These are phyloP conservation scores for Carex parvula DNA, from an alignment of 176 grass and related monocot species.

Conservation along the genomic window DNA sequence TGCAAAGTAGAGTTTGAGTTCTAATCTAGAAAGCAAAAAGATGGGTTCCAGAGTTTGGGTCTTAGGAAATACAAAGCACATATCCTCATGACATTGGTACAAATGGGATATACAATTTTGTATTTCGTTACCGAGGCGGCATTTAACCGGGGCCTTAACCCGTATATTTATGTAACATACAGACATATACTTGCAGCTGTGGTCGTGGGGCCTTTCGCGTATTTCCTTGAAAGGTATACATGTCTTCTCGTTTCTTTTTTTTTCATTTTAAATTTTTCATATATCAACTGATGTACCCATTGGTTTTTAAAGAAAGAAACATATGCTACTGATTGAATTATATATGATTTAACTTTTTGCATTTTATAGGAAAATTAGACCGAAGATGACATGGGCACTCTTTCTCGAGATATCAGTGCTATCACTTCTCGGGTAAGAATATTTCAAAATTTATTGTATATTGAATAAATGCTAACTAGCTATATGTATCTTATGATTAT, in stretches of 20 bases:
- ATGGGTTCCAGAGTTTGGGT: conserved; percentile 3
- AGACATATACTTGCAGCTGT: conserved; percentile 53
- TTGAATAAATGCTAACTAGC: background rate
- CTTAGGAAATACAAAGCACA: conserved; percentile 53
- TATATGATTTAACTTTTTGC: background rate
- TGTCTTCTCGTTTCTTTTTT: background rate
- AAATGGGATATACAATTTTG: conserved; percentile 81
- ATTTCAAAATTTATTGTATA: background rate
- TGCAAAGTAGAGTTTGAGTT: background rate
- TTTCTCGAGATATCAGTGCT: conserved; percentile 72
- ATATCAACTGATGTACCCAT: background rate
- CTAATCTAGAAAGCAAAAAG: background rate
- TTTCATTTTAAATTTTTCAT: background rate
- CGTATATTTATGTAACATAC: conserved; percentile 75
- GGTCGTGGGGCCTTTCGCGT: conserved; percentile 59
- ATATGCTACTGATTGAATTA: background rate
- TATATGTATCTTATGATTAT: background rate
- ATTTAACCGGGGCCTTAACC: conserved; percentile 68
- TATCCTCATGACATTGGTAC: conserved; percentile 57
- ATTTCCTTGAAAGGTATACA: conserved; percentile 76
- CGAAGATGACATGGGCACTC: conserved; percentile 67
- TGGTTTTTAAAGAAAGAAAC: background rate
- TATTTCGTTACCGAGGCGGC: conserved; percentile 88
- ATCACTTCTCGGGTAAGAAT: conserved; percentile 73
- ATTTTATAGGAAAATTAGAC: conserved; percentile 48